phyloP scores from a whole-genome alignment of 2,329 filamentous ascomycete genomes.

The Paraphaeosphaeria sporulosa region DNA sequence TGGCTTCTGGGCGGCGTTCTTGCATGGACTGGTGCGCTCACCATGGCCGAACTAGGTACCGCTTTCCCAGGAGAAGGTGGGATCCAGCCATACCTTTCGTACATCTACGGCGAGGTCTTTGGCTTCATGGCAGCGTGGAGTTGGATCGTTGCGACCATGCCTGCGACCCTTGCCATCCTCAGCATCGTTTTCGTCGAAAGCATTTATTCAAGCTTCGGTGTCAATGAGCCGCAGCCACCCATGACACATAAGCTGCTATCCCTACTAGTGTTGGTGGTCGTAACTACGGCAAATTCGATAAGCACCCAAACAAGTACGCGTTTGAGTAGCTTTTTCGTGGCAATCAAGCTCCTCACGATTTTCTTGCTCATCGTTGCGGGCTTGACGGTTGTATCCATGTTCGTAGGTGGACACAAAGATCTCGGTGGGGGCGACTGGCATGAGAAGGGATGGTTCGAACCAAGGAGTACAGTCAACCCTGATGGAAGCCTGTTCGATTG shows the following conservation, averaged over 20 bases:
- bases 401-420: constrained; percentile 36
- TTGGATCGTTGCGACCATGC: constrained; percentile 72
- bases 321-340: constrained; percentile 49
- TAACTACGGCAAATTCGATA: constrained; percentile 54
- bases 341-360: constrained; percentile 47
- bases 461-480: constrained; percentile 36
- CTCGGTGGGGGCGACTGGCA: constrained; percentile 45
- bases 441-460: constrained; percentile 41
- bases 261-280: constrained; percentile 48
- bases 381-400: constrained; percentile 42
- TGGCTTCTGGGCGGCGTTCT: constrained; percentile 70
- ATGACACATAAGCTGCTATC: constrained; percentile 51
- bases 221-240: constrained; percentile 62
- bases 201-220: constrained; percentile 60
- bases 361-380: constrained; percentile 45
- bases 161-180: constrained; percentile 69
- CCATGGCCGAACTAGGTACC: constrained; percentile 69
- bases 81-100: constrained; percentile 68
- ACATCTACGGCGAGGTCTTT: constrained; percentile 67
- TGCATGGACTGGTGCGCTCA: constrained; percentile 70
- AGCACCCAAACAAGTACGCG: constrained; percentile 53
- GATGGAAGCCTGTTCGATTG: constrained; percentile 44
- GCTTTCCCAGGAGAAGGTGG: constrained; percentile 71
- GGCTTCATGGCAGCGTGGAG: constrained; percentile 72
- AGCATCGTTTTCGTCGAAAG: constrained; percentile 66